A percentile compares a stretch with the other conserved stretches of the same genome.
Conservation (phyloP, 371 early-diverging fungal species). For the Syncephalastrum sp. region DNA sequence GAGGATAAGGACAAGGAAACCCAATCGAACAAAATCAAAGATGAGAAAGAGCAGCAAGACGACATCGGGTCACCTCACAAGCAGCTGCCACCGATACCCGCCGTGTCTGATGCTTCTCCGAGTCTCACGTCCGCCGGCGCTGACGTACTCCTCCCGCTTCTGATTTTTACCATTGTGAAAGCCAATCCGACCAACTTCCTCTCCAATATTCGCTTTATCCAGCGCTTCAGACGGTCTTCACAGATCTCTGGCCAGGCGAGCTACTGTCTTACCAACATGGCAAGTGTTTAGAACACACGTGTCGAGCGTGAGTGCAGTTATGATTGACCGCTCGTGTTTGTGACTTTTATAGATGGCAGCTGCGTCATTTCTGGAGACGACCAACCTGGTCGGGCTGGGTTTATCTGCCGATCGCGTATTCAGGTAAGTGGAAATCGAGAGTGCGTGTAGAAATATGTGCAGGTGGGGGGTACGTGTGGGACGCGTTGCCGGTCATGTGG, state of each 20-base stretch:
- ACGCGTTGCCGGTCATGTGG: too few species aligned
- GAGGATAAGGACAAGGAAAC: neutral
- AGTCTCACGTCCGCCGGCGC: slow-evolving; percentile 39
- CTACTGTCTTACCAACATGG: slow-evolving; percentile 54
- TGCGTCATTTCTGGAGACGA: slow-evolving; percentile 45
- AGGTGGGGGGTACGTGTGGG: too few species aligned
- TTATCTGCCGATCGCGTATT: slow-evolving; percentile 45
- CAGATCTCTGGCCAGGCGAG: slow-evolving; percentile 46
- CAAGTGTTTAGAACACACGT: slow-evolving; percentile 5
- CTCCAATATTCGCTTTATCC: slow-evolving; percentile 60
- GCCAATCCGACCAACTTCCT: slow-evolving; percentile 67
- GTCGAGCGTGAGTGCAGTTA: neutral
- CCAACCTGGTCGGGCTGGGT: slow-evolving; percentile 46
- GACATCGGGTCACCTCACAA: slow-evolving; percentile 1
- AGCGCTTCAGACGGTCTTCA: slow-evolving; percentile 50
- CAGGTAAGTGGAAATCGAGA: slow-evolving; percentile 18
- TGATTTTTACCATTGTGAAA: slow-evolving; percentile 68
- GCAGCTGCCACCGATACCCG: slow-evolving; percentile 3
- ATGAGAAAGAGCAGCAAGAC: neutral
- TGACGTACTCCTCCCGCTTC: slow-evolving; percentile 64
- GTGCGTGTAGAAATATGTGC: too few species aligned
- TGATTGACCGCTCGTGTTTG: neutral
- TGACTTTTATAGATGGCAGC: slow-evolving; percentile 35
- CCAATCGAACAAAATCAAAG: neutral
- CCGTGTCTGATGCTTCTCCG: slow-evolving; percentile 7